phyloP scores from a whole-genome alignment of 306 rosid genomes.

The Benincasa hispida region DNA sequence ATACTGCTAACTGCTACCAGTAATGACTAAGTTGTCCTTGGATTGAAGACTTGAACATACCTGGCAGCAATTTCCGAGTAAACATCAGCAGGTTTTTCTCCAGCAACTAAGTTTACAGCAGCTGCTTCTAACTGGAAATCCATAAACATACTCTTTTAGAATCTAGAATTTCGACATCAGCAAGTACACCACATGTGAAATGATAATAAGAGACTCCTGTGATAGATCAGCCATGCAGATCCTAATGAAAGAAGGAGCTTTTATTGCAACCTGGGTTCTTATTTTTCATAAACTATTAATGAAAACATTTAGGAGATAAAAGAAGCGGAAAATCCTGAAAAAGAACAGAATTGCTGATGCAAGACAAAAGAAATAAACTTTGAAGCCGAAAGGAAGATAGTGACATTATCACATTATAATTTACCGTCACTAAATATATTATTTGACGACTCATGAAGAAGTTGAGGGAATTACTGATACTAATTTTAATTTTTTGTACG shows the following conservation, averaged over 20 bases:
- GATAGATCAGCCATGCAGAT: background rate
- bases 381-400: background rate
- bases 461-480: background rate
- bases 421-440: background rate
- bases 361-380: background rate
- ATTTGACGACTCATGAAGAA: background rate
- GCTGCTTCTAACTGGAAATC: constrained; percentile 66
- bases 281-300: background rate
- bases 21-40: background rate
- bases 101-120: constrained; percentile 73
- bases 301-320: background rate
- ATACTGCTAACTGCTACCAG: background rate
- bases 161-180: constrained; percentile 10
- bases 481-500: background rate
- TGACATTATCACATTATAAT: background rate
- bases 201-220: background rate
- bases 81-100: constrained; percentile 73
- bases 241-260: background rate
- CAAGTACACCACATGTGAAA: background rate
- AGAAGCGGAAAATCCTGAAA: background rate
- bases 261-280: background rate
- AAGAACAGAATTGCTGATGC: background rate
- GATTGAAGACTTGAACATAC: constrained; percentile 19
- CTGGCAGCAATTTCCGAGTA: constrained; percentile 77
- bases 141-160: constrained; percentile 15